These are phyloP conservation scores for Taxawa tesnikishii DNA, from an alignment of 2,329 filamentous ascomycete genomes.

Conservation along the genomic window DNA sequence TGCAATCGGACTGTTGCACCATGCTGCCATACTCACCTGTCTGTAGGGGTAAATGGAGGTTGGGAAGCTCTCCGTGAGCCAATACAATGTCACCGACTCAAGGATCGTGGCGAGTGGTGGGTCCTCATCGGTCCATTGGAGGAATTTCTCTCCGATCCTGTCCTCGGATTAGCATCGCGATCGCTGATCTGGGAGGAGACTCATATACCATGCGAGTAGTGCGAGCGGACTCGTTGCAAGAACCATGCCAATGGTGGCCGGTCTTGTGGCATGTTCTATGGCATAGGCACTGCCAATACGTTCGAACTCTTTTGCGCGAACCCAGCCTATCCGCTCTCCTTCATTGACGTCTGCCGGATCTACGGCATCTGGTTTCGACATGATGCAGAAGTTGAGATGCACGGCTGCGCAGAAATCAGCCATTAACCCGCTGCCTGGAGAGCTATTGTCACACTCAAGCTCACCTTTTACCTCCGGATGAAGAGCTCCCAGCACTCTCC, in stretches of 20 bases:
- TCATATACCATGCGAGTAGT: constrained; percentile 41
- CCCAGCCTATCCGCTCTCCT: constrained; percentile 25
- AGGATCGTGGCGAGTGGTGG: constrained; percentile 32
- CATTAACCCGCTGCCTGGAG: too few species aligned
- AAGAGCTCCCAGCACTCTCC: too few species aligned
- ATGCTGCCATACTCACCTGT: neutral
- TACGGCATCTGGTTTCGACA: constrained; percentile 14
- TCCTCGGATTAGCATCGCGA: too few species aligned
- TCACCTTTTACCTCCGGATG: too few species aligned
- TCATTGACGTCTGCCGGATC: constrained; percentile 13
- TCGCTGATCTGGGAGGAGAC: too few species aligned
- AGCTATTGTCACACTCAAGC: too few species aligned
- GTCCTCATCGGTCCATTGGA: constrained; percentile 38
- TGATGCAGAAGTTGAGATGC: constrained; percentile 6
- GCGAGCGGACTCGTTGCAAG: constrained; percentile 43
- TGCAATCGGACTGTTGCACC: neutral
- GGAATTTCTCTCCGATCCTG: constrained; percentile 45
- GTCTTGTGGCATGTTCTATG: constrained; percentile 39
- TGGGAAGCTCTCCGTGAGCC: constrained; percentile 34
- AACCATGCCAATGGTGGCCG: constrained; percentile 44
- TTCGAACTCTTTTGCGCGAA: constrained; percentile 26
- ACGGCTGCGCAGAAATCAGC: constrained; percentile 41
- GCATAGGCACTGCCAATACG: constrained; percentile 37
- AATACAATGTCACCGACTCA: constrained; percentile 39
- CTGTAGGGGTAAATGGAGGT: constrained; percentile 38